phyloP scores from a whole-genome alignment of 805 yeast species.

The Metschnikowia amazonensis region DNA sequence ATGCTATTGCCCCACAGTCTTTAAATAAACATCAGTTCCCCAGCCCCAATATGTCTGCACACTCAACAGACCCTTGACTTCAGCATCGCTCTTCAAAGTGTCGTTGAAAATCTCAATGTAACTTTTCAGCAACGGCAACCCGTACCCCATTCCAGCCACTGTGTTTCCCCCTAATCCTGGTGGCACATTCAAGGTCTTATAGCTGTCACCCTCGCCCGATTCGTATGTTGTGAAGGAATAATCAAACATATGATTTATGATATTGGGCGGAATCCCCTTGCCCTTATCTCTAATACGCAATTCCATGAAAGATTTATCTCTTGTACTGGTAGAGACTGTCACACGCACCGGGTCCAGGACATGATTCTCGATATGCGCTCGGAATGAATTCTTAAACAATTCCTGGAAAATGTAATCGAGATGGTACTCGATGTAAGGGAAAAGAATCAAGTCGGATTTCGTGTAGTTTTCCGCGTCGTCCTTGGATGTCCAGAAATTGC shows the following conservation, averaged over 20 bases:
- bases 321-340: conserved; percentile 31
- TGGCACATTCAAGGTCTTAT: conserved; percentile 60
- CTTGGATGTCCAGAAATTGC: conserved; percentile 27
- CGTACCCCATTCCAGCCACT: conserved; percentile 96
- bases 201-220: conserved; percentile 52
- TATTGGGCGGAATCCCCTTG: conserved; percentile 74
- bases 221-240: conserved; percentile 83
- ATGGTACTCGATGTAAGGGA: conserved; percentile 86
- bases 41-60: conserved; percentile 69
- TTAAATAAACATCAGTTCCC: conserved; percentile 76
- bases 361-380: conserved; percentile 79
- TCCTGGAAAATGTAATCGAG: conserved; percentile 86
- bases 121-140: conserved; percentile 72
- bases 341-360: conserved; percentile 37
- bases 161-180: conserved; percentile 68
- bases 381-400: conserved; percentile 76
- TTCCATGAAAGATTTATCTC: conserved; percentile 47
- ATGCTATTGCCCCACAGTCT: conserved; percentile 30
- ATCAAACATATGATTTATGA: conserved; percentile 68
- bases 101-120: conserved; percentile 42
- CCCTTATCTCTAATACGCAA: conserved; percentile 83
- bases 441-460: conserved; percentile 48
- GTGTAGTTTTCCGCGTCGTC: conserved; percentile 38
- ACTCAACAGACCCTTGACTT: conserved; percentile 46
- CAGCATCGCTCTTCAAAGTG: conserved; percentile 17